These are phyloP conservation scores for Coprinellus micaceus DNA, from an alignment of 768 basidiomycete genomes.

Conservation along the genomic window DNA sequence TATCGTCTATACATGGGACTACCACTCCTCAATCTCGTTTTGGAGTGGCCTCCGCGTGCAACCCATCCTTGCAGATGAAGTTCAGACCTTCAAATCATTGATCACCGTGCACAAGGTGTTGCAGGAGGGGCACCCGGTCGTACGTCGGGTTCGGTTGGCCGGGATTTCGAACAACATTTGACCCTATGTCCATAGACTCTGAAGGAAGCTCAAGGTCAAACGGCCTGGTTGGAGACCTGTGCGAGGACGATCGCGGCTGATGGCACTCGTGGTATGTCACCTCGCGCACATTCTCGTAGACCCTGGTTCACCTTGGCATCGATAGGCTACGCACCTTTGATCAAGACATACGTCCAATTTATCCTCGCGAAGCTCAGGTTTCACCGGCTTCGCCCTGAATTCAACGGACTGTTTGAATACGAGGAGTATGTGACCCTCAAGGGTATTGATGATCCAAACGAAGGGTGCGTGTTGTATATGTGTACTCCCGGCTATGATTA, in stretches of 20 bases:
- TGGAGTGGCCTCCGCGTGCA: constrained; percentile 97
- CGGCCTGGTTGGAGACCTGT: constrained; percentile 97
- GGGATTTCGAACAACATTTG: constrained; percentile 1
- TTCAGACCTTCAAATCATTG: constrained; percentile 97
- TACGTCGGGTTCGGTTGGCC: constrained; percentile 31
- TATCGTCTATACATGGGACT: constrained; percentile 99
- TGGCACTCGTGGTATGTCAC: constrained; percentile 63
- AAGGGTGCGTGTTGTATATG: constrained; percentile 64
- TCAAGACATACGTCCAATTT: constrained; percentile 94
- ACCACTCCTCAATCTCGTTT: constrained; percentile 94
- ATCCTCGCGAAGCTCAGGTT: constrained; percentile 93
- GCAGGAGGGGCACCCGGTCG: constrained; percentile 95
- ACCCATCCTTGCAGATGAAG: constrained; percentile 94
- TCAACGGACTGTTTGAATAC: constrained; percentile 98
- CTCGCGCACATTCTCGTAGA: neutral
- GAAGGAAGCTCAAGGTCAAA: constrained; percentile 95
- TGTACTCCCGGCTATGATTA: neutral
- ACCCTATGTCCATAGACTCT: constrained; percentile 59
- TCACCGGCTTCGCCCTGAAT: constrained; percentile 92
- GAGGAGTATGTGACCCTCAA: constrained; percentile 97
- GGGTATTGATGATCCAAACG: constrained; percentile 97
- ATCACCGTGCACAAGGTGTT: constrained; percentile 97
- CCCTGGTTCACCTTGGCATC: neutral
- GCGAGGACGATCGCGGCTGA: constrained; percentile 81
- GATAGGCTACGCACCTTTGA: constrained; percentile 86